These are phyloP conservation scores for Amniculicola lignicola DNA, from an alignment of 495 filamentous ascomycete species.

Conservation along the genomic window DNA sequence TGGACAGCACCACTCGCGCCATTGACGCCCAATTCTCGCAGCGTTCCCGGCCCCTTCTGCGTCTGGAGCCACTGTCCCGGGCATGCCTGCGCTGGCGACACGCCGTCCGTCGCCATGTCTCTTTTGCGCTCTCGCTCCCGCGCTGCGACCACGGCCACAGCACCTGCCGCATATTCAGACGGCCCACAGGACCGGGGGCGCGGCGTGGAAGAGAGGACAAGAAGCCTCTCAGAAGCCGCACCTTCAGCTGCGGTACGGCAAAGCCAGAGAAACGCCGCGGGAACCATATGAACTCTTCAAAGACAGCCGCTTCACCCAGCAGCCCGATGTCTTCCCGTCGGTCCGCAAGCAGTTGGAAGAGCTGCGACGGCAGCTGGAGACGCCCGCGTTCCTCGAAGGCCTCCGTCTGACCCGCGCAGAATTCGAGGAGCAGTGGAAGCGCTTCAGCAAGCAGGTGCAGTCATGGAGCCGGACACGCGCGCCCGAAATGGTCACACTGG, in stretches of 20 bases:
- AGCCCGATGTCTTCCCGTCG: too few species aligned
- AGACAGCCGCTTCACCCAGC: too few species aligned
- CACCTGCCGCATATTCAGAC: conserved; percentile 19
- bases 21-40: background rate
- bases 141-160: background rate
- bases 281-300: too few species aligned
- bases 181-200: background rate
- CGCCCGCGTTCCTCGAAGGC: conserved; percentile 16
- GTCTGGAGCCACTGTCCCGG: background rate
- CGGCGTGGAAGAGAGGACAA: too few species aligned
- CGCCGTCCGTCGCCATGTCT: conserved; percentile 23
- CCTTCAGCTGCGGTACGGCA: too few species aligned
- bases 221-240: background rate
- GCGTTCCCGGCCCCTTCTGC: background rate
- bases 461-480: conserved; percentile 9
- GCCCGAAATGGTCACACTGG: background rate
- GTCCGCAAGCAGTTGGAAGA: background rate
- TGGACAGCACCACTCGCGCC: background rate
- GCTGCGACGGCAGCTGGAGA: conserved; percentile 5
- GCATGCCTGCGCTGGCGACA: conserved; percentile 20
- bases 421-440: conserved; percentile 23
- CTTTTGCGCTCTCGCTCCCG: conserved; percentile 12
- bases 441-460: conserved; percentile 10
- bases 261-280: too few species aligned
- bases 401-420: conserved; percentile 8